phyloP scores from a whole-genome alignment of 2,329 filamentous ascomycete species.

The Neonectria coccinea region DNA sequence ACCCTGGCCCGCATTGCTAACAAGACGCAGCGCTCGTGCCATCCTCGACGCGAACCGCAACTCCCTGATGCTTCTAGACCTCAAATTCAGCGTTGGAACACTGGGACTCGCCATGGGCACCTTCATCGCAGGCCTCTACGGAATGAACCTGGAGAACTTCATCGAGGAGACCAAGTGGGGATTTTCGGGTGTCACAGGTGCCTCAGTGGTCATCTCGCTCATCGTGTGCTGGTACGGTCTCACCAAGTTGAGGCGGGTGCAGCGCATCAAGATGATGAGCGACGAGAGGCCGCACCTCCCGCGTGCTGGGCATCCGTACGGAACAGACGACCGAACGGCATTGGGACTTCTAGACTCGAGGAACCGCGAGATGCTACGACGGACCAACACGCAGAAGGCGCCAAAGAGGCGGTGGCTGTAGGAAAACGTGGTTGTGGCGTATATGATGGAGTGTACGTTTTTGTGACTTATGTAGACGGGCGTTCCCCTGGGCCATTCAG shows the following conservation, averaged over 20 bases:
- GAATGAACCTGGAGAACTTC: slow-evolving; percentile 99
- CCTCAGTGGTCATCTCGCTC: slow-evolving; percentile 78
- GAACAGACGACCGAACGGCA: slow-evolving; percentile 52
- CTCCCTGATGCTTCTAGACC: slow-evolving; percentile 94
- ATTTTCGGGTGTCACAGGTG: slow-evolving; percentile 79
- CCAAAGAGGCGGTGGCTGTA: slow-evolving; percentile 52
- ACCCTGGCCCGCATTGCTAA: slow-evolving; percentile 31
- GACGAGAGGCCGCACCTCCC: slow-evolving; percentile 55
- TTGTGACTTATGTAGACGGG: slow-evolving; percentile 24
- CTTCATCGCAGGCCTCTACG: slow-evolving; percentile 97
- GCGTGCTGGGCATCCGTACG: slow-evolving; percentile 55
- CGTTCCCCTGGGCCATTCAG: slow-evolving; percentile 27
- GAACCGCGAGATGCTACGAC: slow-evolving; percentile 65
- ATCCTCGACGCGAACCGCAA: slow-evolving; percentile 99
- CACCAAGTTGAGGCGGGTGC: slow-evolving; percentile 83
- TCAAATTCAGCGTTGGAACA: slow-evolving; percentile 96
- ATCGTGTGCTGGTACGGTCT: slow-evolving; percentile 88
- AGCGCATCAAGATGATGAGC: slow-evolving; percentile 85
- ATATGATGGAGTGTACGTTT: slow-evolving; percentile 23
- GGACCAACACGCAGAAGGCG: slow-evolving; percentile 63
- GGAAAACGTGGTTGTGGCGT: slow-evolving; percentile 4
- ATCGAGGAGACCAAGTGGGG: slow-evolving; percentile 93
- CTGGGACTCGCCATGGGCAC: slow-evolving; percentile 95
- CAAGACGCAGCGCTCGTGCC: slow-evolving; percentile 79
- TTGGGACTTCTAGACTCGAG: slow-evolving; percentile 64